Conservation (phyloP, 2,329 filamentous ascomycete species). For the Arthrobotrys pseudoclavata region DNA sequence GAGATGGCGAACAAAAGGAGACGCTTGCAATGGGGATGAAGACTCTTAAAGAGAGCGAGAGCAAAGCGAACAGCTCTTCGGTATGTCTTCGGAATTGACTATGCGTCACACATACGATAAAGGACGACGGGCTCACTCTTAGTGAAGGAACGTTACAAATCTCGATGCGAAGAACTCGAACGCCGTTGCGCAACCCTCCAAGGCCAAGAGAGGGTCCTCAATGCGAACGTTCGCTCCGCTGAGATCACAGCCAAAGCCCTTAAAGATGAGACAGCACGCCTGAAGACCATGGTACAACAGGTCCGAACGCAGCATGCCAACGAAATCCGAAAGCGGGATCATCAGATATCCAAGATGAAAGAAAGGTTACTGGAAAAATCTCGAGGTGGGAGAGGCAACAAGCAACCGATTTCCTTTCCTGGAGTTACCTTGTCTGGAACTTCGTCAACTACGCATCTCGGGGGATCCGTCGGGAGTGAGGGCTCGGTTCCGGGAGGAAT, state of each 20-base stretch:
- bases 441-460: conserved; percentile 44
- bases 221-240: conserved; percentile 78
- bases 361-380: conserved; percentile 82
- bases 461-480: conserved; percentile 62
- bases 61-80: conserved; percentile 65
- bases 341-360: conserved; percentile 89
- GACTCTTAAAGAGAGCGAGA: conserved; percentile 77
- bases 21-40: conserved; percentile 83
- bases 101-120: conserved; percentile 20
- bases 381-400: conserved; percentile 71
- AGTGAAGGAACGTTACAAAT: conserved; percentile 70
- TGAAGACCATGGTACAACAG: conserved; percentile 84
- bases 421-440: conserved; percentile 68
- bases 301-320: conserved; percentile 88
- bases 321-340: conserved; percentile 89
- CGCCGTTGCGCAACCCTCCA: conserved; percentile 74
- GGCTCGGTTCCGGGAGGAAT: conserved; percentile 68
- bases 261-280: conserved; percentile 84
- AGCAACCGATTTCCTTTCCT: conserved; percentile 66
- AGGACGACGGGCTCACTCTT: conserved; percentile 53
- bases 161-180: conserved; percentile 71
- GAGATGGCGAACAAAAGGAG: conserved; percentile 90
- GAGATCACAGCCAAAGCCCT: conserved; percentile 81
- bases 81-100: conserved; percentile 43
- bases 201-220: conserved; percentile 78